These are phyloP conservation scores for Tritrichomonas musculus DNA, from an alignment of 208 protist species.

Conservation along the genomic window DNA sequence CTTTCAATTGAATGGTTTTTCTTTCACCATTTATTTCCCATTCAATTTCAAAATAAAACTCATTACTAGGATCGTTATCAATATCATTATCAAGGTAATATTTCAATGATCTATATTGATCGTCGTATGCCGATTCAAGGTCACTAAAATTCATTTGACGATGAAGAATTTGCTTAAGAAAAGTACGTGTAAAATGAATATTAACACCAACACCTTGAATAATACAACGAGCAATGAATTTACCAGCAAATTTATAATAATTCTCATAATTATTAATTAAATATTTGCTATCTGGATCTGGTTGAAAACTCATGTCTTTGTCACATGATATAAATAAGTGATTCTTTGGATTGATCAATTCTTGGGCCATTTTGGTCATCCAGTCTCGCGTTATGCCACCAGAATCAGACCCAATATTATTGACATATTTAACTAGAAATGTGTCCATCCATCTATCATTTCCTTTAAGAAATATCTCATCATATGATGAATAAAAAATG, in stretches of 20 bases:
- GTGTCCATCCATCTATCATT: too few relatives aligned
- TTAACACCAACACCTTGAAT: slow-evolving; percentile 79
- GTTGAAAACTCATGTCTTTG: slow-evolving; percentile 68
- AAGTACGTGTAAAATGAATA: slow-evolving; percentile 85
- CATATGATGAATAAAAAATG: too few relatives aligned
- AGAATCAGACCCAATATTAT: slow-evolving; percentile 43
- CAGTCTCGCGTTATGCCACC: slow-evolving; percentile 46
- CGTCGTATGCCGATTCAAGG: slow-evolving; percentile 84
- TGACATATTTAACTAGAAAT: slow-evolving; percentile 36
- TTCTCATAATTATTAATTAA: slow-evolving; percentile 86
- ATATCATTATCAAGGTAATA: slow-evolving; percentile 84
- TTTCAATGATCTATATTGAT: slow-evolving; percentile 78
- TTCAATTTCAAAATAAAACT: slow-evolving; percentile 79
- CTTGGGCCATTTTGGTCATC: slow-evolving; percentile 36
- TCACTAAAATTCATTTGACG: slow-evolving; percentile 73
- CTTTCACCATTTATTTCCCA: slow-evolving; percentile 78
- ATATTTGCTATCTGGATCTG: slow-evolving; percentile 83
- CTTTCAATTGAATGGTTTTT: slow-evolving; percentile 75
- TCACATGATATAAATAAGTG: slow-evolving; percentile 38
- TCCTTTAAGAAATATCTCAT: too few relatives aligned
- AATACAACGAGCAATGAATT: slow-evolving; percentile 64
- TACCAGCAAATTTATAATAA: slow-evolving; percentile 86
- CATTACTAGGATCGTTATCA: slow-evolving; percentile 62
- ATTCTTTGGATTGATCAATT: slow-evolving; percentile 47
- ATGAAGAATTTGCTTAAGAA: slow-evolving; percentile 95